A percentile compares a stretch with the other conserved stretches of the same genome.
phyloP scores from a whole-genome alignment of 1,139 yeast species.

The Saccharomyces pastorianus region DNA sequence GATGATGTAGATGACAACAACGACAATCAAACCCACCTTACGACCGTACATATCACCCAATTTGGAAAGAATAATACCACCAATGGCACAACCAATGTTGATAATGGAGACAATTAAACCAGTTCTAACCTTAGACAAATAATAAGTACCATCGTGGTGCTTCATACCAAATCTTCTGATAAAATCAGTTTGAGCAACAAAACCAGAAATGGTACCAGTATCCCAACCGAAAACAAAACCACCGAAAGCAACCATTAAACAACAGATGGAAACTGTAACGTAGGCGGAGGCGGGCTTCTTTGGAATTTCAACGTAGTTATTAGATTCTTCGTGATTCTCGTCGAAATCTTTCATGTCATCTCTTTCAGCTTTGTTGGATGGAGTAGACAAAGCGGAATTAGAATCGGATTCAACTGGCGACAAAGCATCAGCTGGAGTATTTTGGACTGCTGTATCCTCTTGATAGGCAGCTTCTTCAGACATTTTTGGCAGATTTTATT shows the following conservation, averaged over 20 bases:
- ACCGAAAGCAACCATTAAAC: slow-evolving; percentile 51
- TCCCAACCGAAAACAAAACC: slow-evolving; percentile 71
- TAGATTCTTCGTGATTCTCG: slow-evolving; percentile 8
- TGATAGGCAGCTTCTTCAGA: slow-evolving; percentile 8
- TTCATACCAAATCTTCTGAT: slow-evolving; percentile 41
- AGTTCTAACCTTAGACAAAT: slow-evolving; percentile 47
- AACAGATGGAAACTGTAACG: slow-evolving; percentile 36
- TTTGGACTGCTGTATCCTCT: neutral
- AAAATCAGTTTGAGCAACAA: slow-evolving; percentile 63
- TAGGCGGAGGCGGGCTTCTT: slow-evolving; percentile 44
- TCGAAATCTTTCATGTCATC: slow-evolving; percentile 12
- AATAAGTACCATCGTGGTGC: slow-evolving; percentile 30
- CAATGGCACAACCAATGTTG: slow-evolving; percentile 67
- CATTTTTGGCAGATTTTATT: slow-evolving; percentile 2
- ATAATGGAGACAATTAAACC: slow-evolving; percentile 62
- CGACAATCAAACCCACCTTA: slow-evolving; percentile 48
- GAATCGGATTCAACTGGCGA: slow-evolving; percentile 14
- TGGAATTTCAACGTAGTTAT: slow-evolving; percentile 21
- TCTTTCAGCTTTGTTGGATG: slow-evolving; percentile 19
- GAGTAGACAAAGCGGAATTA: slow-evolving; percentile 16
- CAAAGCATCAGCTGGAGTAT: slow-evolving; percentile 11
- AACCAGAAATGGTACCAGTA: slow-evolving; percentile 75
- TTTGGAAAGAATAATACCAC: slow-evolving; percentile 49
- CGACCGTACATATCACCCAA: slow-evolving; percentile 56
- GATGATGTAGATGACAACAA: slow-evolving; percentile 50